These are phyloP conservation scores for Sarcocystis neurona DNA, from an alignment of 169 alveolate species.

Conservation along the genomic window DNA sequence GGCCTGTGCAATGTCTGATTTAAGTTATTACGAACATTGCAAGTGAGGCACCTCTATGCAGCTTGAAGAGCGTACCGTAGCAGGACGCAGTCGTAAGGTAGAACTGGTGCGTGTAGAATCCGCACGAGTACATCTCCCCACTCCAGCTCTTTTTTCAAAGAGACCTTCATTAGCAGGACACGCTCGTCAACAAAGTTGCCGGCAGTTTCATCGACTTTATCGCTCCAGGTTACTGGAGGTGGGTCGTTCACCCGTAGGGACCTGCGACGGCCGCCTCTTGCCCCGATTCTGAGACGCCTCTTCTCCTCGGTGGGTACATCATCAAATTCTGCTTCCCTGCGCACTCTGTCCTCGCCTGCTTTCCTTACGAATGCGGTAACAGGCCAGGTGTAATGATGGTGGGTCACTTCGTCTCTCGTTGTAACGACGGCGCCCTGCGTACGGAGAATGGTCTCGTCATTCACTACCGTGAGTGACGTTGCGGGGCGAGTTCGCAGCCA, in stretches of 20 bases:
- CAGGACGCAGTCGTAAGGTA: slow-evolving; percentile 21
- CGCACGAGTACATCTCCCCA: slow-evolving; percentile 46
- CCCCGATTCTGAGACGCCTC: no score
- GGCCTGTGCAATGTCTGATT: no score
- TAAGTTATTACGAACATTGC: no score
- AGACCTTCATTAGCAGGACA: no score
- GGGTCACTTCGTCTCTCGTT: not conserved
- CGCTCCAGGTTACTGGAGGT: no score
- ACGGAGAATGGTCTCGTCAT: slow-evolving; percentile 10
- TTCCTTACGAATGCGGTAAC: not conserved
- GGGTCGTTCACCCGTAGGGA: no score
- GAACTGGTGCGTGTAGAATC: slow-evolving; percentile 21
- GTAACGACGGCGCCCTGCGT: not conserved
- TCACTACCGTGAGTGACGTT: not conserved
- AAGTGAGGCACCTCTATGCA: no score
- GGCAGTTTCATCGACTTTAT: no score
- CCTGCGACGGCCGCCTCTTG: no score
- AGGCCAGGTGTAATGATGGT: slow-evolving; percentile 16
- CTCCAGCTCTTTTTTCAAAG: slow-evolving; percentile 7
- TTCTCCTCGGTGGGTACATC: no score
- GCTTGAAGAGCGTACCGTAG: not conserved
- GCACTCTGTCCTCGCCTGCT: not conserved
- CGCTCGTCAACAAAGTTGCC: no score
- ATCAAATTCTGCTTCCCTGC: no score
- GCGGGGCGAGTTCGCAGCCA: slow-evolving; percentile 39